Conservation (phyloP, 1,284 basidiomycete genomes). For the Singerocomus inundabilis region DNA sequence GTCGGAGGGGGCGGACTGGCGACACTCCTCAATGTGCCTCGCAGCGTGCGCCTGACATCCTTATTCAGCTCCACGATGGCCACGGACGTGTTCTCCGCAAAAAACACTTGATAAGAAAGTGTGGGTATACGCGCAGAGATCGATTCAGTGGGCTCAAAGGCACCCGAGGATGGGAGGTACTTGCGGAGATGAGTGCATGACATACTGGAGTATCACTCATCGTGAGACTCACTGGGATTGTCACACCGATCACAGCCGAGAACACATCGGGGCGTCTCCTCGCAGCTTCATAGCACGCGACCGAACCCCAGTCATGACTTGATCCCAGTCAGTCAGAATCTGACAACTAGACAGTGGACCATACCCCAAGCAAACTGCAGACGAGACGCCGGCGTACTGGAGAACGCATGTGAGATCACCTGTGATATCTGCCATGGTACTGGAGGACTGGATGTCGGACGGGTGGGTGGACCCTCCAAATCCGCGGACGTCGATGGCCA, state of each 20-base stretch:
- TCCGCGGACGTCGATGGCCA: slow-evolving; percentile 62
- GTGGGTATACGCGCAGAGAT: slow-evolving; percentile 46
- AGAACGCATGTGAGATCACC: slow-evolving; percentile 62
- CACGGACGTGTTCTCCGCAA: slow-evolving; percentile 45
- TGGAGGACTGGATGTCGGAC: slow-evolving; percentile 56
- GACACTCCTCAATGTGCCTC: slow-evolving; percentile 51
- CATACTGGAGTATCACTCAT: not conserved
- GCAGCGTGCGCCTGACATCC: slow-evolving; percentile 53
- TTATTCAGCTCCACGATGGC: slow-evolving; percentile 53
- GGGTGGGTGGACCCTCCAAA: slow-evolving; percentile 67
- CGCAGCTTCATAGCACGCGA: slow-evolving; percentile 63
- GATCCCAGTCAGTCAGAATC: not conserved
- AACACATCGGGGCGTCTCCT: slow-evolving; percentile 63
- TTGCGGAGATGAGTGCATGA: slow-evolving; percentile 23
- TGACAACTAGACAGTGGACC: not conserved
- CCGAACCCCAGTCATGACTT: slow-evolving; percentile 73
- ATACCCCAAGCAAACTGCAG: slow-evolving; percentile 62
- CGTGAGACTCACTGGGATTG: slow-evolving; percentile 49
- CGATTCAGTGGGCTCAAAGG: slow-evolving; percentile 46
- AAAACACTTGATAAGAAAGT: slow-evolving; percentile 62
- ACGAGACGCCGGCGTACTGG: slow-evolving; percentile 43
- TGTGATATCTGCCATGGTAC: slow-evolving; percentile 57
- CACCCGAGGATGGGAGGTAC: slow-evolving; percentile 52
- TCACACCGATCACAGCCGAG: slow-evolving; percentile 55
- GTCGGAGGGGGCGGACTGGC: slow-evolving; percentile 51